Evolutionary conservation across 2,329 filamentous ascomycete genomes (phyloP).

Genomic region (Escovopsis sp.): DNA sequence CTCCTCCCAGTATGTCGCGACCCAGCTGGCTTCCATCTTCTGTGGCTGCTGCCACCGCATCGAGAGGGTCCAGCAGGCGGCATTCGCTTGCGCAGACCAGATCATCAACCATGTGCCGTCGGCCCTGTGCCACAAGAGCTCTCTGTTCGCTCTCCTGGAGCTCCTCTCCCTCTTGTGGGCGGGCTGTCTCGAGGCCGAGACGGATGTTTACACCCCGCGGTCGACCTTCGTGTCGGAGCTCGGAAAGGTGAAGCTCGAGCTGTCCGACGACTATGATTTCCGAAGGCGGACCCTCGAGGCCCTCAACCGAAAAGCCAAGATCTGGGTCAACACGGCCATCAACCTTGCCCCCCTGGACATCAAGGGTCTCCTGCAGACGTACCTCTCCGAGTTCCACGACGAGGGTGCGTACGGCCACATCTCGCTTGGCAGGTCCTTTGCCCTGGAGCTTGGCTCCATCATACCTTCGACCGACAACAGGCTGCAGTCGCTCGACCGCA

Average conservation of each 20-base stretch:
- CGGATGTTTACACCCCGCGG: constrained; percentile 80
- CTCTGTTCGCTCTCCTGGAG: constrained; percentile 84
- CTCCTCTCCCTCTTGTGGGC: constrained; percentile 89
- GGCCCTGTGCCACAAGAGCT: constrained; percentile 74
- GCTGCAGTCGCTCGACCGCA: constrained; percentile 63
- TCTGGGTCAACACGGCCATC: constrained; percentile 69
- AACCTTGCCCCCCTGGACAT: constrained; percentile 81
- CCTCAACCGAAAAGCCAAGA: constrained; percentile 60
- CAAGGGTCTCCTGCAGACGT: constrained; percentile 89
- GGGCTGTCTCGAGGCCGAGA: constrained; percentile 85
- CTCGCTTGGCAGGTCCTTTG: constrained; percentile 84
- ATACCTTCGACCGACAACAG: constrained; percentile 79
- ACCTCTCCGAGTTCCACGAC: constrained; percentile 87
- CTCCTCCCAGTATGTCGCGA: constrained; percentile 80
- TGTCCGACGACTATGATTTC: constrained; percentile 86
- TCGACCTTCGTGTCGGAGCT: constrained; percentile 64
- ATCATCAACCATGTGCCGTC: constrained; percentile 79
- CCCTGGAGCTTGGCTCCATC: constrained; percentile 75
- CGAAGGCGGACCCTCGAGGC: constrained; percentile 64
- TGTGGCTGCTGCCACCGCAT: constrained; percentile 88
- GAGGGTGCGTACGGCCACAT: constrained; percentile 84
- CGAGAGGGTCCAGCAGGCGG: constrained; percentile 76
- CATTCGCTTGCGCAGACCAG: constrained; percentile 66
- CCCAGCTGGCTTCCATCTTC: constrained; percentile 74
- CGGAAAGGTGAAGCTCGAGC: constrained; percentile 66